Conservation (phyloP, 2,329 filamentous ascomycete species). For the Beauveria medogensis region DNA sequence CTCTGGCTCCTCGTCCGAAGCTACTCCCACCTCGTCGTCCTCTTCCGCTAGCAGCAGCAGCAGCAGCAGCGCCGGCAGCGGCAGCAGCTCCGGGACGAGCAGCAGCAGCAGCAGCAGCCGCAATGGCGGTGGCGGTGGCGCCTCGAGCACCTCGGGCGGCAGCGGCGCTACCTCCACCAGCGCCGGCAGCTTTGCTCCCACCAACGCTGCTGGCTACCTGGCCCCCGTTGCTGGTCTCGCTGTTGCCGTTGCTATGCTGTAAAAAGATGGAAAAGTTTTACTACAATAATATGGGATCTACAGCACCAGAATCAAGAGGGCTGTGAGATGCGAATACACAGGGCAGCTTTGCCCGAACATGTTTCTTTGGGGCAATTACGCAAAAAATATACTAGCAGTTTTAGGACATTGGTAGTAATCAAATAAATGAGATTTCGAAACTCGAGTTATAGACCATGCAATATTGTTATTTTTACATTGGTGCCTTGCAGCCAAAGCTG, state of each 20-base stretch:
- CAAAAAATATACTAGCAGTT: background rate
- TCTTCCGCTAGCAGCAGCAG: background rate
- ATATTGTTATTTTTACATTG: background rate
- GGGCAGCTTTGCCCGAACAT: background rate
- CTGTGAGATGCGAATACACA: background rate
- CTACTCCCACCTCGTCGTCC: background rate
- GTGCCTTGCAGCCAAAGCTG: background rate
- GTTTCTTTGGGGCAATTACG: background rate
- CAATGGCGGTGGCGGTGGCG: background rate
- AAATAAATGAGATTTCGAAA: background rate
- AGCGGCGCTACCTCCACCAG: background rate
- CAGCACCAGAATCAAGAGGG: background rate
- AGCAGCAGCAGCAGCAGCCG: background rate
- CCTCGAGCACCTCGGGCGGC: background rate
- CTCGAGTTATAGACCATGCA: too few species aligned
- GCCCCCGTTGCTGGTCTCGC: conserved; percentile 10
- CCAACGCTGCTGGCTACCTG: conserved; percentile 7
- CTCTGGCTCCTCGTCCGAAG: background rate
- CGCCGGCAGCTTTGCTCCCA: conserved; percentile 1
- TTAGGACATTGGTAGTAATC: background rate
- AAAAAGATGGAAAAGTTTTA: background rate
- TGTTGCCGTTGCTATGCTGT: conserved; percentile 11
- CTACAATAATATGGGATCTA: background rate
- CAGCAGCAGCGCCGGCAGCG: background rate
- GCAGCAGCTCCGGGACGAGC: background rate